Percentiles rank a stretch among this genome's conserved stretches.
Evolutionary conservation across 768 basidiomycete genomes (phyloP).

Genomic region (Myochromella boudieri): DNA sequence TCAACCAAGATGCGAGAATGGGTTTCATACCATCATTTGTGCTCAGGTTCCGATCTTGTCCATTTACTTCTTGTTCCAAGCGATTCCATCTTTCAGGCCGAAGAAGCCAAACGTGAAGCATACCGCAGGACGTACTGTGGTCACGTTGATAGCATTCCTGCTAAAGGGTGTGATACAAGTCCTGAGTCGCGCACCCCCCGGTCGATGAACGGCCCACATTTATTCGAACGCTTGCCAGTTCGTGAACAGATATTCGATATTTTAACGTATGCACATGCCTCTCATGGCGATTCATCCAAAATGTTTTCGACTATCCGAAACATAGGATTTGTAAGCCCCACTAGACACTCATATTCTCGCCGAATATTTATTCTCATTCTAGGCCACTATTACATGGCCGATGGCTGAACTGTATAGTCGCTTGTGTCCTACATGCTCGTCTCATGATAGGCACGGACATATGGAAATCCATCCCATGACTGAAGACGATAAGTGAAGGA

Average conservation of each 20-base stretch:
- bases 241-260: slow-evolving; percentile 69
- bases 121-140: slow-evolving; percentile 45
- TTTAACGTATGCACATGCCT: slow-evolving; percentile 63
- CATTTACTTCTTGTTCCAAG: slow-evolving; percentile 60
- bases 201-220: slow-evolving; percentile 25
- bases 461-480: too few species aligned
- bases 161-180: slow-evolving; percentile 2
- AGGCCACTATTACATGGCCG: slow-evolving; percentile 72
- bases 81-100: slow-evolving; percentile 55
- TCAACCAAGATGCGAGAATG: slow-evolving; percentile 44
- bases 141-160: slow-evolving; percentile 31
- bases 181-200: not conserved
- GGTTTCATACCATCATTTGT: slow-evolving; percentile 59
- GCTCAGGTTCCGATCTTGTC: slow-evolving; percentile 57
- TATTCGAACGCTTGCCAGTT: slow-evolving; percentile 65
- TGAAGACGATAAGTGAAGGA: too few species aligned
- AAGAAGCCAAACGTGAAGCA: slow-evolving; percentile 49
- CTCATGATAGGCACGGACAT: slow-evolving; percentile 17
- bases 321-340: slow-evolving; percentile 56
- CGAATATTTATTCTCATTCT: slow-evolving; percentile 5
- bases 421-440: slow-evolving; percentile 52
- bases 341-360: not conserved
- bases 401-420: slow-evolving; percentile 69
- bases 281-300: slow-evolving; percentile 50
- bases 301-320: slow-evolving; percentile 58